Evolutionary conservation across 345 rosid species (phyloP).

Genomic region (Anastatica hierochuntica): DNA sequence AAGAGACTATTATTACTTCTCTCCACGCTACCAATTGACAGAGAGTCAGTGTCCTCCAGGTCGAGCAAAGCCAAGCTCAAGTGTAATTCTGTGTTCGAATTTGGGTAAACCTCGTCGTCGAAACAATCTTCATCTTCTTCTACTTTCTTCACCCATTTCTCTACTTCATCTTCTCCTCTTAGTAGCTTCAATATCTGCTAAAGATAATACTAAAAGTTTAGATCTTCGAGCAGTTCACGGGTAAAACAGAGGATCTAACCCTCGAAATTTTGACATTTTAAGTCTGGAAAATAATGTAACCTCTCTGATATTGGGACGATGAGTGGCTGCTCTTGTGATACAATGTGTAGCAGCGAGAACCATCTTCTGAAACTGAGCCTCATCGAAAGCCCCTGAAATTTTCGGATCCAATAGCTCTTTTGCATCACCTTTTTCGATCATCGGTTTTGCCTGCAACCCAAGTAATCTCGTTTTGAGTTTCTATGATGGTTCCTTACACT

Average conservation of each 20-base stretch:
- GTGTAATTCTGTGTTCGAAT: slow-evolving; percentile 49
- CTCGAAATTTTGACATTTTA: neutral
- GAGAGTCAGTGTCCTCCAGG: slow-evolving; percentile 42
- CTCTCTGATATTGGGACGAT: slow-evolving; percentile 73
- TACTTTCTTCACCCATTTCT: slow-evolving; percentile 23
- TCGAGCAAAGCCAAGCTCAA: slow-evolving; percentile 66
- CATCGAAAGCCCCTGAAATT: slow-evolving; percentile 39
- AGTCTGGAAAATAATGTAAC: slow-evolving; percentile 20
- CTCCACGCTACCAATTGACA: slow-evolving; percentile 57
- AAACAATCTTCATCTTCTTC: slow-evolving; percentile 34
- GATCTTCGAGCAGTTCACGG: neutral
- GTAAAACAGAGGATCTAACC: slow-evolving; percentile 1
- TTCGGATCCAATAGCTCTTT: slow-evolving; percentile 55
- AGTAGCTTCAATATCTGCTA: slow-evolving; percentile 54
- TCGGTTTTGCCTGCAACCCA: slow-evolving; percentile 61
- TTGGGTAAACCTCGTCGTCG: slow-evolving; percentile 83
- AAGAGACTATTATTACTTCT: slow-evolving; percentile 33
- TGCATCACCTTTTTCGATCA: slow-evolving; percentile 45
- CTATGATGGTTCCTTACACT: neutral
- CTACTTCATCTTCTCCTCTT: slow-evolving; percentile 37
- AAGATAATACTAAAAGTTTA: neutral
- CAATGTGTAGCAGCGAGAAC: slow-evolving; percentile 69
- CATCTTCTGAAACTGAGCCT: slow-evolving; percentile 58
- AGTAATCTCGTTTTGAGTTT: slow-evolving; percentile 14
- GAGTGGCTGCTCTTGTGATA: slow-evolving; percentile 54